These are phyloP conservation scores for Ceriops tagal DNA, from an alignment of 345 rosid species.

Conservation along the genomic window DNA sequence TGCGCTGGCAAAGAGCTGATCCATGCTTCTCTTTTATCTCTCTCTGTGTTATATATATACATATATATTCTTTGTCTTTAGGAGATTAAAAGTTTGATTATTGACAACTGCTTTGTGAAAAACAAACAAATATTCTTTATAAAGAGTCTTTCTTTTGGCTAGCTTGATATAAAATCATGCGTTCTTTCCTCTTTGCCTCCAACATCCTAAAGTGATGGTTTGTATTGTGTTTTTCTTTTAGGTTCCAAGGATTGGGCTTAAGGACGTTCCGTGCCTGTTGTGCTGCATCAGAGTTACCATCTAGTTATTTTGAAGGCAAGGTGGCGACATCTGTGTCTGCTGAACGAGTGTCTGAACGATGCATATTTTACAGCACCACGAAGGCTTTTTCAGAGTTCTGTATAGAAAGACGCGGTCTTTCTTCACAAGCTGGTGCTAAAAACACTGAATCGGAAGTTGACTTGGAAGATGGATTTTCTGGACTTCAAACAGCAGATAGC, in stretches of 20 bases:
- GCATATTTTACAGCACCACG: conserved; percentile 27
- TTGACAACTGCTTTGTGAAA: background rate
- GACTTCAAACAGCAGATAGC: conserved; percentile 41
- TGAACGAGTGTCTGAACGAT: conserved; percentile 15
- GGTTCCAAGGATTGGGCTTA: conserved; percentile 37
- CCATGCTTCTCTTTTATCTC: background rate
- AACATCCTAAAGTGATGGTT: too few species aligned
- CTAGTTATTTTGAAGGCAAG: conserved; percentile 20
- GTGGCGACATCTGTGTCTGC: conserved; percentile 15
- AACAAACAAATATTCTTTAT: too few species aligned
- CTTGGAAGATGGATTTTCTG: conserved; percentile 63
- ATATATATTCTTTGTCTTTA: too few species aligned
- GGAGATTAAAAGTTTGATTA: background rate
- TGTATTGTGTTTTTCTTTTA: conserved; percentile 8
- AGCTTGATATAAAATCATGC: too few species aligned
- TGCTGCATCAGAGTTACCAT: conserved; percentile 30
- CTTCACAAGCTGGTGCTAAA: conserved; percentile 61
- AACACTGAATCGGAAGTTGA: conserved; percentile 57
- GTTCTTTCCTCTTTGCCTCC: background rate
- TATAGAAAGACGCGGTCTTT: conserved; percentile 34
- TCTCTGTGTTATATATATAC: too few species aligned
- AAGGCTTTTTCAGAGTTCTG: conserved; percentile 25
- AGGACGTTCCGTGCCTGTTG: conserved; percentile 34
- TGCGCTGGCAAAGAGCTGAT: too few species aligned
- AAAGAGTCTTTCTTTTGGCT: background rate